A percentile compares a stretch with the other conserved stretches of the same genome.
Evolutionary conservation across 2,329 filamentous ascomycete species (phyloP).

Genomic region (Exophiala lecanii-corni): DNA sequence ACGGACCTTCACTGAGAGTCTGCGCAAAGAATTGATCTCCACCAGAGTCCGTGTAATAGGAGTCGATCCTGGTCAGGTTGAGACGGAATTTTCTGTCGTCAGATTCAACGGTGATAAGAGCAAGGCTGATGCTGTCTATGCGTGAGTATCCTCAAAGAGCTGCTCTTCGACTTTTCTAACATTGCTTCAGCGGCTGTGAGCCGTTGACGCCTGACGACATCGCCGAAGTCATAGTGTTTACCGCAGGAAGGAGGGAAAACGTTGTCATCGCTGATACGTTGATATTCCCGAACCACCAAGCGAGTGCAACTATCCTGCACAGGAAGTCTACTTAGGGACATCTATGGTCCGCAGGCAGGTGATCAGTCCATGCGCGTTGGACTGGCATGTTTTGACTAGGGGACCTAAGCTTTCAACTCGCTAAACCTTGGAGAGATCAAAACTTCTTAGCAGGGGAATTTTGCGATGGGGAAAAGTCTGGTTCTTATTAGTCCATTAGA

Average conservation of each 20-base stretch:
- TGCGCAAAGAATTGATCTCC: constrained; percentile 77
- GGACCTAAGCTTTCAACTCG: too few relatives aligned
- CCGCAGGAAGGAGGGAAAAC: constrained; percentile 77
- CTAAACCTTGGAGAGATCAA: background rate
- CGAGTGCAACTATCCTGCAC: constrained; percentile 18
- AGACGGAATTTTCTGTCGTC: constrained; percentile 91
- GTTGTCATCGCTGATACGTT: constrained; percentile 85
- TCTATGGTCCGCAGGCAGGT: background rate
- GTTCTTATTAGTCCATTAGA: background rate
- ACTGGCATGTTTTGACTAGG: too few relatives aligned
- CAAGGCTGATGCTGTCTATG: constrained; percentile 84
- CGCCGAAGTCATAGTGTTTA: constrained; percentile 83
- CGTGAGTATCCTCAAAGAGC: constrained; percentile 52
- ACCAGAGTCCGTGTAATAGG: constrained; percentile 79
- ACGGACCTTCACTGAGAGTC: constrained; percentile 72
- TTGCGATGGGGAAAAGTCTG: background rate
- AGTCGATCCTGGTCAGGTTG: constrained; percentile 86
- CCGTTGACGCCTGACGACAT: constrained; percentile 86
- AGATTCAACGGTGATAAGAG: constrained; percentile 81
- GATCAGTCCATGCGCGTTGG: background rate
- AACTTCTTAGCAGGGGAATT: background rate
- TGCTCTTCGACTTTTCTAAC: constrained; percentile 31
- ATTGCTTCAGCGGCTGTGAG: constrained; percentile 58
- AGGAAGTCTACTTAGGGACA: constrained; percentile 8
- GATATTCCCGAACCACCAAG: constrained; percentile 82